Evolutionary conservation across 1,284 basidiomycete genomes (phyloP), one percentile per base, ranked within the genome.

Genomic region (Ceratobasidium papillatum): DNA sequence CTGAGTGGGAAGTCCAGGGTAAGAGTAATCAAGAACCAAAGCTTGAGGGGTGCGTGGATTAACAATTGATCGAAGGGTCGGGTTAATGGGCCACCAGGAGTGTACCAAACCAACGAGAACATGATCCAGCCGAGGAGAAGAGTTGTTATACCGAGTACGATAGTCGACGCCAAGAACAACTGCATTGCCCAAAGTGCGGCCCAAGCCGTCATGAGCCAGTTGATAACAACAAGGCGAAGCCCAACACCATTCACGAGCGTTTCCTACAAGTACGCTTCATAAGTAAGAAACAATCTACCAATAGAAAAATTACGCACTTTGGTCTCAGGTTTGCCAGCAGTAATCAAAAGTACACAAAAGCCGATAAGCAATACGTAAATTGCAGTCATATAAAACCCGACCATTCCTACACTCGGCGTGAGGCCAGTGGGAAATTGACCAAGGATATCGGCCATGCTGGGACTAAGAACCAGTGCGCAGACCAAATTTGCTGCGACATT

Each of bases 141-240:
- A 34, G 74, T 38, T 27, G 71, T 32, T 27, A 76, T 30, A 34
- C 64, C 64, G 11, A 75, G 63, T 27, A 76, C 47, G 38, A 77
- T 64, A 14, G 72, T 68, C 17, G 77, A 75, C n/a, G 74, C 56
- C 3, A 75, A 25, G 62, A 77, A 77, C 2, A 72, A 49, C 43
- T 77, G 74, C 47, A 77, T 54, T 47, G 74, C 76, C 51, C 74
- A 77, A 8, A 74, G 62, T n/a, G 72, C 65, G 0, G 71, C 83
- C 85, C 86, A 86, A 32, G 81, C 81, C 0, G 85, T 84, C 78
- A 85, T 81, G 38, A 86, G 76, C 82, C 85, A 86, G 78, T 87
- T 85, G 58, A 82, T 82, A 47, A 86, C 76, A 0, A 85, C 84
- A 54, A 86, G 82, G 4, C 86, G 78, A 7, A 86, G 77, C 3